Evolutionary conservation across 208 protist species (phyloP), one percentile per base, ranked within the genome.

Genomic region (Strigomonas culicis): DNA sequence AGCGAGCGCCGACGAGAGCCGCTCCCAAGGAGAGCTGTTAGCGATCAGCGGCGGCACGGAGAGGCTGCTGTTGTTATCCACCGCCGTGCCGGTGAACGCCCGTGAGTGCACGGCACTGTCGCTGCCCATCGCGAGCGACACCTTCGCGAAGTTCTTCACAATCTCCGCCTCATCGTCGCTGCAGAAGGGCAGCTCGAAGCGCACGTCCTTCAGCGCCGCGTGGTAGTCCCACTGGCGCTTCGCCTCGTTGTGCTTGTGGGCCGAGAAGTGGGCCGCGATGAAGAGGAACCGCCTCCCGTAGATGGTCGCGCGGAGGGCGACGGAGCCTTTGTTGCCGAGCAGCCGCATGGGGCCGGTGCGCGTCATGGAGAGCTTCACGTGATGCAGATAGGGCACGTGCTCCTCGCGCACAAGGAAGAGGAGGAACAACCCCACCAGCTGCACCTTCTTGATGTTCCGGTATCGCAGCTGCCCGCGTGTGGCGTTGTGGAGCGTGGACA

Each of bases 251-350:
- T 89, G 62, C 74, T 94, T 91, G 77, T 97, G 91, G n/a, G 94
- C 84, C 15, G 77, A 88, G 55, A 97, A 95, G 77, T 97, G 94
- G 50, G 87, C 84, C 6, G 80, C 80, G 47, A 97, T 79, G 63
- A 97, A 93, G 56, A 94, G 86, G 65, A 97, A 92, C 3, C 86
- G 77, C 59, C 88, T 93, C 39, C 85, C 86, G 76, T 90, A 90
- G 60, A 96, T 87, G 62, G 79, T 90, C 17, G 87, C 83, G n/a
- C 86, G 84, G 53, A 91, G 65, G 11, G 79, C 87, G 31, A 97
- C 80, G 36, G 85, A 93, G 39, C 94, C 94, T 65, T 97, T 97
- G 68, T 97, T 97, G n/a, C 90, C 90, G 67, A 90, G 70, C 32
- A 90, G 61, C 13, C 75, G 70, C 59, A 95, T 80, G 15, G 85